phyloP scores from a whole-genome alignment of 2,329 filamentous ascomycete genomes.

The Monilinia fructicola region DNA sequence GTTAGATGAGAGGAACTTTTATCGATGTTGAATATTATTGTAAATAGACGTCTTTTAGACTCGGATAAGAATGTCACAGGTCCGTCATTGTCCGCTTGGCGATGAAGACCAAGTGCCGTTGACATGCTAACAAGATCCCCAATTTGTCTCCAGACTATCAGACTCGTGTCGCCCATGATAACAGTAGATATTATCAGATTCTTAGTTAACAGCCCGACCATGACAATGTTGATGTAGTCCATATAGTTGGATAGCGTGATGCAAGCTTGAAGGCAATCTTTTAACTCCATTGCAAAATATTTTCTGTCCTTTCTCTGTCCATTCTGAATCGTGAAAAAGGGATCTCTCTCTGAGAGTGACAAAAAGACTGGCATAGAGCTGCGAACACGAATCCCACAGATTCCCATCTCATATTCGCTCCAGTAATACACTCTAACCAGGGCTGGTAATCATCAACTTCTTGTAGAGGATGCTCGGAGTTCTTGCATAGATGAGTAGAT shows the following conservation, averaged over 20 bases:
- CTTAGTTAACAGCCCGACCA: slow-evolving; percentile 44
- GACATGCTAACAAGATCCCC: slow-evolving; percentile 43
- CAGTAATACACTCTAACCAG: slow-evolving; percentile 37
- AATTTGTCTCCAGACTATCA: slow-evolving; percentile 43
- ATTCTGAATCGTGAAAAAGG: slow-evolving; percentile 35
- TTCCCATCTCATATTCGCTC: slow-evolving; percentile 40
- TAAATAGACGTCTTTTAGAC: slow-evolving; percentile 42
- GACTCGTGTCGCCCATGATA: slow-evolving; percentile 45
- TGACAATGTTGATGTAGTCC: slow-evolving; percentile 43
- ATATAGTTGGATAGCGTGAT: slow-evolving; percentile 42
- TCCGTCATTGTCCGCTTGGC: slow-evolving; percentile 29
- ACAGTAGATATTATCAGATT: slow-evolving; percentile 43
- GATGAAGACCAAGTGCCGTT: slow-evolving; percentile 38
- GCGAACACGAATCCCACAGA: slow-evolving; percentile 36
- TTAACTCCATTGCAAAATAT: slow-evolving; percentile 37
- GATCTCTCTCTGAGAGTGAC: slow-evolving; percentile 29
- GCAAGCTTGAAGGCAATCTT: slow-evolving; percentile 41
- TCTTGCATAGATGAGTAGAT: slow-evolving; percentile 36
- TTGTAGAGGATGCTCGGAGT: slow-evolving; percentile 34
- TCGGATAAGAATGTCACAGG: slow-evolving; percentile 42
- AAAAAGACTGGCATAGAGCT: slow-evolving; percentile 31
- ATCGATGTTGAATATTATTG: slow-evolving; percentile 47
- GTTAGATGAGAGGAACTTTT: slow-evolving; percentile 53
- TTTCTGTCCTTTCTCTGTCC: slow-evolving; percentile 34
- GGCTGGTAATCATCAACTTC: slow-evolving; percentile 36